Percentiles rank a stretch among this genome's conserved stretches.
phyloP scores from a whole-genome alignment of 768 basidiomycete species.

The Phallus indusiatus region DNA sequence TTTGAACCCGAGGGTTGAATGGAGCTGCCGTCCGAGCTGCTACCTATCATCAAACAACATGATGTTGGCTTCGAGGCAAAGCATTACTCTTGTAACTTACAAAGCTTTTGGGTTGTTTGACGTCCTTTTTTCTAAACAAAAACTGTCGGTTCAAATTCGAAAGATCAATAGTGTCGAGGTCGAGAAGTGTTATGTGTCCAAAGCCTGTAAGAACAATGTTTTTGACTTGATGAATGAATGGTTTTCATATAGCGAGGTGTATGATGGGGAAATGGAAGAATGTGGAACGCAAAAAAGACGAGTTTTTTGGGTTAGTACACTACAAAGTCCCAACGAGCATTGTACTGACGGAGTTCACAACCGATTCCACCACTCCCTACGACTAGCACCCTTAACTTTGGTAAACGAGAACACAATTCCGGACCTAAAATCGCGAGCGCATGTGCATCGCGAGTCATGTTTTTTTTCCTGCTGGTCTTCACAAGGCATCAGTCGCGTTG shows the following conservation, averaged over 20 bases:
- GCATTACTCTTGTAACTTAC: constrained; percentile 31
- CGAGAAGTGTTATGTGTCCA: constrained; percentile 83
- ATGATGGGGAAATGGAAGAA: neutral
- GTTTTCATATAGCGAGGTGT: neutral
- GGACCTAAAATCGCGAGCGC: constrained; percentile 73
- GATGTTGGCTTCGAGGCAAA: neutral
- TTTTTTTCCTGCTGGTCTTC: neutral
- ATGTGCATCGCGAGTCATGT: constrained; percentile 36
- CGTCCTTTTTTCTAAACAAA: constrained; percentile 92
- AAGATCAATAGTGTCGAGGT: constrained; percentile 97
- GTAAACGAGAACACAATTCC: constrained; percentile 52
- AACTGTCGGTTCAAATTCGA: constrained; percentile 97
- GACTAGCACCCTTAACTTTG: constrained; percentile 63
- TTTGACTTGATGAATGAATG: constrained; percentile 54
- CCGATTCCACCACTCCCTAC: constrained; percentile 98
- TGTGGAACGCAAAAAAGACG: too few relatives aligned
- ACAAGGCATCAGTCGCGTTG: neutral
- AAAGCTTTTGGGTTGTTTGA: constrained; percentile 92
- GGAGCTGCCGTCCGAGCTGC: constrained; percentile 73
- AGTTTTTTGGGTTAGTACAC: neutral
- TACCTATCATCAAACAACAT: constrained; percentile 35
- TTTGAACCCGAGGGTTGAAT: constrained; percentile 83
- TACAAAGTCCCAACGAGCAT: neutral
- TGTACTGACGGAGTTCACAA: constrained; percentile 76
- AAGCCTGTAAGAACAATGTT: constrained; percentile 92